phyloP scores from a whole-genome alignment of 2,329 filamentous ascomycete species.

The Trichoderma sp. region DNA sequence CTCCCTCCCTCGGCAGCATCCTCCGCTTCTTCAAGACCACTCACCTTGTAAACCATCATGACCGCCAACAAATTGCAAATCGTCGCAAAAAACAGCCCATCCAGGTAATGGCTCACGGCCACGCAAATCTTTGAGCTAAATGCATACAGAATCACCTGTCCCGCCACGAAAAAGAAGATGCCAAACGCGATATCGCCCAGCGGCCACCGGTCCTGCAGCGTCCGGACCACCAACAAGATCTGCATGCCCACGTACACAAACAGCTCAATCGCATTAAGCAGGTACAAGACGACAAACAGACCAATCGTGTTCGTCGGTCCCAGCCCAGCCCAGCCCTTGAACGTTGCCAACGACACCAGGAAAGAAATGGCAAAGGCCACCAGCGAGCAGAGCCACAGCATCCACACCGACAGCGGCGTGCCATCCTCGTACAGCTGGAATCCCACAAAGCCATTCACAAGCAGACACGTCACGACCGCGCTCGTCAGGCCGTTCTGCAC shows the following conservation, averaged over 20 bases:
- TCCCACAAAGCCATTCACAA: constrained; percentile 97
- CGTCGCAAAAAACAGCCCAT: constrained; percentile 92
- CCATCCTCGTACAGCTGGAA: constrained; percentile 99
- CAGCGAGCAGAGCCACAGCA: constrained; percentile 77
- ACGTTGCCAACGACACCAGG: constrained; percentile 86
- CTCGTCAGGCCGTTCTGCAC: constrained; percentile 84
- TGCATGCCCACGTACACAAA: constrained; percentile 87
- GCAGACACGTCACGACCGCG: constrained; percentile 81
- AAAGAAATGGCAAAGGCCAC: constrained; percentile 86
- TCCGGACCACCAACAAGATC: constrained; percentile 83
- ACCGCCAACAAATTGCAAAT: constrained; percentile 91
- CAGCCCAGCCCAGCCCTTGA: constrained; percentile 87
- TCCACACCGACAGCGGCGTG: constrained; percentile 90
- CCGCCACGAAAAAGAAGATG: constrained; percentile 85
- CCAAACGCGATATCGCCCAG: constrained; percentile 90
- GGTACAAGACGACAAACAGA: constrained; percentile 87
- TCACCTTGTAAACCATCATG: constrained; percentile 99
- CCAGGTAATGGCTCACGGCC: constrained; percentile 85
- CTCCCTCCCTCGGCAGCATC: too few relatives aligned
- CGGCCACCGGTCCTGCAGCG: constrained; percentile 93
- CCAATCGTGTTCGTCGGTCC: constrained; percentile 84
- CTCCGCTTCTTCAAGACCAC: constrained; percentile 30
- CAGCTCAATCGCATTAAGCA: constrained; percentile 86
- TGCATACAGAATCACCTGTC: constrained; percentile 90
- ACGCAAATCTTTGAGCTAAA: constrained; percentile 86